A percentile compares a stretch with the other conserved stretches of the same genome.
Conservation (phyloP, 495 filamentous ascomycete genomes). For the Friedmanniomyces endolithicus region DNA sequence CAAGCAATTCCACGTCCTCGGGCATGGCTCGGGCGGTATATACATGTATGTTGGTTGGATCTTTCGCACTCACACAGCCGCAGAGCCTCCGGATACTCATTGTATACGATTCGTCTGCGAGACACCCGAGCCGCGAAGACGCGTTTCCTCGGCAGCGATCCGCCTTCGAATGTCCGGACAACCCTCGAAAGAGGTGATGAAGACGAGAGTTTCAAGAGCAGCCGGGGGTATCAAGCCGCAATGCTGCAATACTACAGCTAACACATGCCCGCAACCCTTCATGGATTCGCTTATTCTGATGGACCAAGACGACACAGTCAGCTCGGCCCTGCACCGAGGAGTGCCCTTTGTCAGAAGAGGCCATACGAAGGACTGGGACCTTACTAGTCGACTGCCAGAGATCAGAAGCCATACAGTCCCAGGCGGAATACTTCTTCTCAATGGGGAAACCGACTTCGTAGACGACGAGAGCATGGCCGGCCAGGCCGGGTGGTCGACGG, state of each 20-base stretch:
- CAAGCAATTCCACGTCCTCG: constrained; percentile 31
- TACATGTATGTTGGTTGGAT: constrained; percentile 34
- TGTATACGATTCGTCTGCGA: constrained; percentile 30
- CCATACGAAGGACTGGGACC: constrained; percentile 32
- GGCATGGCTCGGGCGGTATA: constrained; percentile 39
- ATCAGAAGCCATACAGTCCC: constrained; percentile 30
- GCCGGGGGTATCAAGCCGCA: constrained; percentile 33
- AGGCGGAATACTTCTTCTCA: constrained; percentile 30
- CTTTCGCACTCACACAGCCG: constrained; percentile 28
- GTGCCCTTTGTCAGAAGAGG: constrained; percentile 21
- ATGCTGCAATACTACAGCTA: constrained; percentile 30
- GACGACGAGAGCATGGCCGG: constrained; percentile 32
- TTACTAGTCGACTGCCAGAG: constrained; percentile 7
- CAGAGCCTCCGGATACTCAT: constrained; percentile 33
- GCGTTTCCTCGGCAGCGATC: too few species aligned
- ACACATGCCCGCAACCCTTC: constrained; percentile 30
- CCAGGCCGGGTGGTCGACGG: constrained; percentile 34
- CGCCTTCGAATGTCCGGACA: background rate
- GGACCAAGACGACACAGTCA: background rate
- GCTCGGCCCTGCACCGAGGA: background rate
- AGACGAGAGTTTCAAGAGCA: constrained; percentile 21
- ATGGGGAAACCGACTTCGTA: constrained; percentile 37
- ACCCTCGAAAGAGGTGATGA: constrained; percentile 19
- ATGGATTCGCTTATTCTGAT: background rate
- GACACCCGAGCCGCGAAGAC: background rate